These are phyloP conservation scores for Neltuma alba DNA, from an alignment of 306 rosid genomes.

Conservation along the genomic window DNA sequence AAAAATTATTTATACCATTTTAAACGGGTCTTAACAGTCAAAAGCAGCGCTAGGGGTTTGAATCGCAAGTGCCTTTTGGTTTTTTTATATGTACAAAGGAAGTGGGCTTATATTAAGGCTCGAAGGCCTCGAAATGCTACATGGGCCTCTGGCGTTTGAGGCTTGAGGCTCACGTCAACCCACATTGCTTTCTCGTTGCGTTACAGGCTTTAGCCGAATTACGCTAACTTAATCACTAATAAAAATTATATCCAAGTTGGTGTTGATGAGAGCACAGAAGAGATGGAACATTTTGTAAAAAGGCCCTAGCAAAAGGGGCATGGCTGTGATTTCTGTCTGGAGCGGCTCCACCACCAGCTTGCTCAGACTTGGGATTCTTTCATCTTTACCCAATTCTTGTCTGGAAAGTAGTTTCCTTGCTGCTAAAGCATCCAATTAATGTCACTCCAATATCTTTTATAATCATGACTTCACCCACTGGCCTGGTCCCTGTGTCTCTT, in stretches of 20 bases:
- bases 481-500: conserved; percentile 21
- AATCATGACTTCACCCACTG: conserved; percentile 34
- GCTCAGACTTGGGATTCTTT: neutral
- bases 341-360: too few relatives aligned
- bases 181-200: neutral
- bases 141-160: neutral
- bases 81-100: too few relatives aligned
- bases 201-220: neutral
- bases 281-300: neutral
- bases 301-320: neutral
- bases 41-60: too few relatives aligned
- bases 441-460: conserved; percentile 11
- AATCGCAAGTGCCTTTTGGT: too few relatives aligned
- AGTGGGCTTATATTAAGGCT: neutral
- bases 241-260: too few relatives aligned
- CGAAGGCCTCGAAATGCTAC: neutral
- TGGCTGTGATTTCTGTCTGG: too few relatives aligned
- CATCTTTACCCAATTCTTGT: neutral
- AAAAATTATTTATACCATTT: too few relatives aligned
- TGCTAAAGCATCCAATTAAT: conserved; percentile 4
- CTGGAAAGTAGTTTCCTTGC: conserved; percentile 46
- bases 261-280: neutral
- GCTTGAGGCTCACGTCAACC: neutral
- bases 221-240: neutral
- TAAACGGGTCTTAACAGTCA: too few relatives aligned